Base-by-base conservation (phyloP, 441 rosid species). In the Pelargonium fulgidum region DNA sequence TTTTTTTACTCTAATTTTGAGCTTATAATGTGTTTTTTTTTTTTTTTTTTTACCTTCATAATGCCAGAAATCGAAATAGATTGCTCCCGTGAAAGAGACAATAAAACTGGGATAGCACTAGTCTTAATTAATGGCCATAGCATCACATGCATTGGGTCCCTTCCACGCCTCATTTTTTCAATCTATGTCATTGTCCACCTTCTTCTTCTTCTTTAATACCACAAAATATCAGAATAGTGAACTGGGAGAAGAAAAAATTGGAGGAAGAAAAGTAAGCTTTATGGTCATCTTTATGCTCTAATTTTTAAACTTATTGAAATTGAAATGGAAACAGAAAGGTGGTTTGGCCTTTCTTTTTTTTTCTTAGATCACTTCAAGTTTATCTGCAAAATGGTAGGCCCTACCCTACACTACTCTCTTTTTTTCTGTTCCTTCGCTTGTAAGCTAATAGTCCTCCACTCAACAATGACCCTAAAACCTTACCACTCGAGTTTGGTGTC, bases 131-230 rank as follows among this genome's bases (percentile, higher is more conserved):
- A 26, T 26, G 33, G 33, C 33, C 33, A 47, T 47, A 13, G 52
- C 52, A 47, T 47, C 52, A 47, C 52, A 47, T 47, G 52, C 14
- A 47, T 47, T 47, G n/a, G n/a, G 52, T 47, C 52, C 52, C 52
- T 47, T 11, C 52, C 52, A 9, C 52, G 3, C 13, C n/a, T 3
- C 12, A 47, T 10, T 13, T 47, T 47, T 1, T 45, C 12, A 7
- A 1, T 45, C 12, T 6, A 7, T 10, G 1, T 9, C 11, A 10
- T 7, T 45, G 12, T 9, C 50, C 12, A 45, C 50, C 2, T 7
- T 10, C 24, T 0, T 10, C 50, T 45, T 9, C 11, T 45, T 7
- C 2, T 45, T 10, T 45, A 7, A 10, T 10, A 45, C 50, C 33
- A 29, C 4, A 29, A 3, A 3, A 11, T 10, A 2, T 12, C 0